Evolutionary conservation across 352 stramenopile species (phyloP), one percentile per base, ranked within the genome.

Genomic region (Pythium brachiatum): DNA sequence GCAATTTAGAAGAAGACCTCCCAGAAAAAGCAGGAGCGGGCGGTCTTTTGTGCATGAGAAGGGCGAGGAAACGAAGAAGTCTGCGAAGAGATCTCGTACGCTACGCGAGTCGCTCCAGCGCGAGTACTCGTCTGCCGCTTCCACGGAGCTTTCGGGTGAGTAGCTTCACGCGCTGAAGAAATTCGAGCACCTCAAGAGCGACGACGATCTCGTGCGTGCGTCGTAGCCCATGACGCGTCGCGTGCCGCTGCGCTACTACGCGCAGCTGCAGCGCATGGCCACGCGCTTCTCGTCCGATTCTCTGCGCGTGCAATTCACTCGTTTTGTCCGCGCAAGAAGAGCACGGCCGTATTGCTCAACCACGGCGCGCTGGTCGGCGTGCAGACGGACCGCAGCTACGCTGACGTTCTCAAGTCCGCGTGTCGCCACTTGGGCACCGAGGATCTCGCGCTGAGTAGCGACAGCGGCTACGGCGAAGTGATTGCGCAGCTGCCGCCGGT

Each of bases 241-340:
- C 53, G 84, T 90, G 29, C 70, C 93, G 44, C 69, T 92, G 61
- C 78, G 78, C 27, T 96, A 96, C 69, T 81, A 82, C 57, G 79
- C 76, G 39, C 84, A 94, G 69, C 73, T 96, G 31, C 74, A 84
- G 25, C 79, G 78, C 38, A 78, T 95, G 31, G 70, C 72, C 13
- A 41, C 69, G 50, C 81, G 86, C 21, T 95, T 96, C 51, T 75
- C 85, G 27, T 73, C 59, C 27, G 64, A 81, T 0, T 13, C 54
- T 26, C 65, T 94, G 9, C 68, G 75, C 29, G 66, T 97, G n/a
- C 75, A 83, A 36, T 97, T 97, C 64, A 84, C 82, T 94, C 90
- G 57, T 96, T 97, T 64, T 92, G 81, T 59, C 88, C 90, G 20
- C 88, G 79, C 44, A 95, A 95, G 62, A 92, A 94, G 67, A 83